Conservation (phyloP, 495 filamentous ascomycete species). For the Penicillium robsamsonii region DNA sequence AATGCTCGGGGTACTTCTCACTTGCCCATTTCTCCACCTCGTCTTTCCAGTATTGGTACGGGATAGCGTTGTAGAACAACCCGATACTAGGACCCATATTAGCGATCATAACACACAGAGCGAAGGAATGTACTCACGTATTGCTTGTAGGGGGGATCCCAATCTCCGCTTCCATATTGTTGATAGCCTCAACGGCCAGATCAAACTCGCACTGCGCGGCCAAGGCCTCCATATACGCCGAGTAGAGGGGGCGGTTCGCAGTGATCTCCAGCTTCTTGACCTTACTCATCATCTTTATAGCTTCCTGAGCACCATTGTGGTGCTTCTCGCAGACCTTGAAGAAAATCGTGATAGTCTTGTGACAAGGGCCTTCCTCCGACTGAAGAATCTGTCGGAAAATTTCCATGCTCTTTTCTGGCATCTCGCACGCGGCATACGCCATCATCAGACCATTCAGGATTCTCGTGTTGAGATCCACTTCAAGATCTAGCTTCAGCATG, state of each 20-base stretch:
- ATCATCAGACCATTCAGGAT: constrained; percentile 83
- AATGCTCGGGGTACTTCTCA: constrained; percentile 62
- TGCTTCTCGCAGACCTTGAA: constrained; percentile 71
- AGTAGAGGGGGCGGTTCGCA: constrained; percentile 67
- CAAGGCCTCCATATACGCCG: constrained; percentile 69
- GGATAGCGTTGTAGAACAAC: constrained; percentile 69
- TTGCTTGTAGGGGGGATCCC: constrained; percentile 62
- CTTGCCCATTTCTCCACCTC: constrained; percentile 70
- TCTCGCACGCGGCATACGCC: constrained; percentile 68
- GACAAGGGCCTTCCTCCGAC: constrained; percentile 77
- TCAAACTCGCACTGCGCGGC: constrained; percentile 67
- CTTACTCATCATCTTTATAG: constrained; percentile 71
- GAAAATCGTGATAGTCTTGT: constrained; percentile 71
- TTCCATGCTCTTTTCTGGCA: constrained; percentile 60
- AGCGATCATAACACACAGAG: constrained; percentile 8
- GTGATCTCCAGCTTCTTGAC: constrained; percentile 72
- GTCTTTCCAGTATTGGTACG: constrained; percentile 56
- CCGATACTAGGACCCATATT: constrained; percentile 55
- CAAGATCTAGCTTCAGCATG: constrained; percentile 84
- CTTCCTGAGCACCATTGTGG: constrained; percentile 60
- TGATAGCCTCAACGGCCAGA: constrained; percentile 60
- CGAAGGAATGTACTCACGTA: constrained; percentile 59
- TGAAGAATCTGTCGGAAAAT: constrained; percentile 80
- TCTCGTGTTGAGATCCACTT: constrained; percentile 70
- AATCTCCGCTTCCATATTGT: constrained; percentile 60